Conservation (phyloP, 345 rosid species). For the Camelina neglecta region DNA sequence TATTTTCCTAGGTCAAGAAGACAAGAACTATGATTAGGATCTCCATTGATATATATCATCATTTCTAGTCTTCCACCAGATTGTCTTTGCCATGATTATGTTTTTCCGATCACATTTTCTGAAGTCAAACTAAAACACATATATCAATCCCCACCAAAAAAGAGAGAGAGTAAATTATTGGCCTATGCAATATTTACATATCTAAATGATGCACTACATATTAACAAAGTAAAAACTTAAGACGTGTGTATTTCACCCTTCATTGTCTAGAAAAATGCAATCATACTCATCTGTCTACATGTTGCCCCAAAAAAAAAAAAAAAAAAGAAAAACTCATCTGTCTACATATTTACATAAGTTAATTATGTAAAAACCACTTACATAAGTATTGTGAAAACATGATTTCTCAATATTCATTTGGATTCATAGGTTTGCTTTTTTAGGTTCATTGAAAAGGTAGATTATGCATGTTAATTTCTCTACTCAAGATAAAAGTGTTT, state of each 20-base stretch:
- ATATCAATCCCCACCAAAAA: constrained; percentile 17
- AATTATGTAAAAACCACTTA: not conserved
- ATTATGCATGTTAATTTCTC: not conserved
- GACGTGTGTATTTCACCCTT: not conserved
- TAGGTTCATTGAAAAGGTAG: not conserved
- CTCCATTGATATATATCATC: constrained; percentile 31
- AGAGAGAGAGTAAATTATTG: not conserved
- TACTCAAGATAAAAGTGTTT: not conserved
- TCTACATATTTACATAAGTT: not conserved
- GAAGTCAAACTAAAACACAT: constrained; percentile 33
- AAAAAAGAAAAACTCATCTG: not conserved
- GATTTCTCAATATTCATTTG: not conserved
- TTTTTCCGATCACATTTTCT: constrained; percentile 27
- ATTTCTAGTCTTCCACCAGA: constrained; percentile 39
- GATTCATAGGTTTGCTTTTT: not conserved
- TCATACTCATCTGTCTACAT: not conserved
- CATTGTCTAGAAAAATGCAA: not conserved
- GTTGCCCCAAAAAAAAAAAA: too few relatives aligned
- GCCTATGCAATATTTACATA: not conserved
- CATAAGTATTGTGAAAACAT: not conserved
- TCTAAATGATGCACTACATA: not conserved
- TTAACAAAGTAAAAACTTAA: not conserved
- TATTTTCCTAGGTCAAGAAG: constrained; percentile 31
- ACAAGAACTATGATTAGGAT: constrained; percentile 38
- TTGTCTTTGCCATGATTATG: constrained; percentile 41